Evolutionary conservation across 768 basidiomycete genomes (phyloP), one percentile per base, ranked within the genome.

Genomic region (Paxillus ammoniavirescens): DNA sequence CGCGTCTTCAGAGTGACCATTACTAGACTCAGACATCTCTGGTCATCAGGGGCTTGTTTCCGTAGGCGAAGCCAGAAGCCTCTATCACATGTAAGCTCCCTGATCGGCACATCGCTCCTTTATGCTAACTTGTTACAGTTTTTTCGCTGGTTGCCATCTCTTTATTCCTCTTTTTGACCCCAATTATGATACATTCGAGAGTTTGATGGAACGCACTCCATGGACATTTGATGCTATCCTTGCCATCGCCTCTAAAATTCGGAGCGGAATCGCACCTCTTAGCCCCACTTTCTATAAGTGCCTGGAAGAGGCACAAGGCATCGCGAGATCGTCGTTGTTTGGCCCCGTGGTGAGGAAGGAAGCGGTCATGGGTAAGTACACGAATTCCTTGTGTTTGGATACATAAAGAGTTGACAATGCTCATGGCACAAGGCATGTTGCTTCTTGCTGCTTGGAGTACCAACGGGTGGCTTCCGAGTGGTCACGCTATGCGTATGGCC

Each of bases 81-180:
- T 97, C 50, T 94, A 89, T 76, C 88, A 93, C 75, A 93, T 95
- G 89, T 93, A 56, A 73, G 82, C 62, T 65, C 60, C 18, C 60
- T 33, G 31, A 64, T 65, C 47, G 33, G 23, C 1, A 10, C n/a
- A n/a, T 37, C 35, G 40, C 13, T 57, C 13, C 15, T 40, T 47
- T 9, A 14, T 46, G 33, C 42, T 55, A 15, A 63, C 42, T 45
- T 33, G 28, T 55, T 26, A 56, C 76, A 93, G 91, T 65, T 98
- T 96, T 79, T 96, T 96, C 76, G 87, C 90, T 53, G 94, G 94
- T 46, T 97, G 93, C 73, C 91, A 97, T 75, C 81, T 94, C 68
- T 98, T 97, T 78, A 93, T 97, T 60, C 94, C 95, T 44, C 79
- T 97, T 57, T 97, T 95, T 76, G 93, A 97, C 73, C 89, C 91